A percentile compares a stretch with the other conserved stretches of the same genome.
These are phyloP conservation scores for Craspedostauros australis DNA, from an alignment of 108 stramenopile species.

Conservation along the genomic window DNA sequence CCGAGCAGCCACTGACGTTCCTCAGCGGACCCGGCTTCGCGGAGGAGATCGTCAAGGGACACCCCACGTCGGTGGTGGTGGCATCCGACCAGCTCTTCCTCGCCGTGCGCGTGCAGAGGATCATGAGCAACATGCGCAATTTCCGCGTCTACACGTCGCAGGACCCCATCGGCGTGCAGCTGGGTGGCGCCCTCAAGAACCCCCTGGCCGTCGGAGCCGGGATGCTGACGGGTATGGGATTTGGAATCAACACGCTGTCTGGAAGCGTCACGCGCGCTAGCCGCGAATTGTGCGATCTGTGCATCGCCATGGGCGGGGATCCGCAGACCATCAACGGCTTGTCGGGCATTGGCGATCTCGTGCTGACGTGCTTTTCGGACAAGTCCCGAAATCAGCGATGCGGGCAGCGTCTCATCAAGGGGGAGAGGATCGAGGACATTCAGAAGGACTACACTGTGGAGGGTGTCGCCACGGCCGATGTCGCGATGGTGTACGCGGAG, in stretches of 20 bases:
- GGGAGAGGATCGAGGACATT: constrained; percentile 68
- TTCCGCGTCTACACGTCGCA: constrained; percentile 76
- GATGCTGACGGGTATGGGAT: constrained; percentile 68
- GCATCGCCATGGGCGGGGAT: constrained; percentile 72
- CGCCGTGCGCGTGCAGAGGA: constrained; percentile 31
- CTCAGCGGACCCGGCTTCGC: constrained; percentile 86
- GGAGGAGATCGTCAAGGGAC: constrained; percentile 67
- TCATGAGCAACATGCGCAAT: constrained; percentile 31
- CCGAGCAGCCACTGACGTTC: constrained; percentile 66
- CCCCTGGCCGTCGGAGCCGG: constrained; percentile 84
- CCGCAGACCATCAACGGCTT: constrained; percentile 72
- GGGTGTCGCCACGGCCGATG: constrained; percentile 69
- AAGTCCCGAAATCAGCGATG: constrained; percentile 69
- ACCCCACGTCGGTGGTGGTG: constrained; percentile 79
- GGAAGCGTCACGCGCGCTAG: constrained; percentile 74
- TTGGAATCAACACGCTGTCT: constrained; percentile 84
- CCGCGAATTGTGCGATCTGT: constrained; percentile 52
- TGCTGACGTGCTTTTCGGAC: constrained; percentile 76
- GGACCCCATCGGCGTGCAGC: constrained; percentile 64
- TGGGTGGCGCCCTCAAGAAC: constrained; percentile 87
- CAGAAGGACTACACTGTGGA: constrained; percentile 50
- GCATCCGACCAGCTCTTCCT: constrained; percentile 59
- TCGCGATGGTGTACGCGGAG: constrained; percentile 61
- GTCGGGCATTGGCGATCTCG: constrained; percentile 76
- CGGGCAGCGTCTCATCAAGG: constrained; percentile 67